phyloP scores from a whole-genome alignment of 306 rosid genomes.

The Astragalus glycyphyllos region DNA sequence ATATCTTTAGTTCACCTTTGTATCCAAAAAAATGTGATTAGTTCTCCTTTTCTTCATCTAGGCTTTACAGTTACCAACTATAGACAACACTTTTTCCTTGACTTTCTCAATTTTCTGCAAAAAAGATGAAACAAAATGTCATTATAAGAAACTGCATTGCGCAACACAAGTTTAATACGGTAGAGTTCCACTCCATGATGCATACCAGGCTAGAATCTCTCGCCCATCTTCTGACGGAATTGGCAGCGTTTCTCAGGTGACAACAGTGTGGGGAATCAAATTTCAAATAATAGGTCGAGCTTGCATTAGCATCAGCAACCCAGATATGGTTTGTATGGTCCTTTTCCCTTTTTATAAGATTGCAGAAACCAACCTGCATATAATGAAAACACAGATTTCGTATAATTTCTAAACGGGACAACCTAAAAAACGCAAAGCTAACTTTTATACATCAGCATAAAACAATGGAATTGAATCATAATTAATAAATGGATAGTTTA shows the following conservation, averaged over 20 bases:
- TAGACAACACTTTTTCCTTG: slow-evolving; percentile 46
- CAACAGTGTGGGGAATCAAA: slow-evolving; percentile 63
- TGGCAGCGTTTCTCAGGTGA: slow-evolving; percentile 73
- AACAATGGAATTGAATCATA: neutral
- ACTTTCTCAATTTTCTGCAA: slow-evolving; percentile 61
- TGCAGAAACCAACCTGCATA: slow-evolving; percentile 83
- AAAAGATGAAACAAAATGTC: slow-evolving; percentile 17
- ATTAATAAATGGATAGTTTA: neutral
- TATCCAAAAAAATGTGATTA: too few species aligned
- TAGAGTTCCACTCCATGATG: slow-evolving; percentile 25
- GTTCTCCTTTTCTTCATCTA: slow-evolving; percentile 20
- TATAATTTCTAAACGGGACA: neutral
- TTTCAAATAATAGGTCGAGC: slow-evolving; percentile 66
- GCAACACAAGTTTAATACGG: slow-evolving; percentile 22
- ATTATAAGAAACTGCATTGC: slow-evolving; percentile 23
- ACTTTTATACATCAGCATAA: too few species aligned
- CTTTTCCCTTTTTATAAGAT: slow-evolving; percentile 72
- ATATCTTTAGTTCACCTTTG: neutral
- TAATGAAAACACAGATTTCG: slow-evolving; percentile 5
- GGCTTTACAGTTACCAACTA: slow-evolving; percentile 43
- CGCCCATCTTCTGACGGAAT: slow-evolving; percentile 70
- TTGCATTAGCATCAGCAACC: slow-evolving; percentile 87
- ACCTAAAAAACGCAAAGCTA: too few species aligned
- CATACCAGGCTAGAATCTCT: slow-evolving; percentile 59
- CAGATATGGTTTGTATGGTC: slow-evolving; percentile 70